Evolutionary conservation across 495 filamentous ascomycete species (phyloP), one percentile per base, ranked within the genome.

Genomic region (Podospora pseudoanserina): DNA sequence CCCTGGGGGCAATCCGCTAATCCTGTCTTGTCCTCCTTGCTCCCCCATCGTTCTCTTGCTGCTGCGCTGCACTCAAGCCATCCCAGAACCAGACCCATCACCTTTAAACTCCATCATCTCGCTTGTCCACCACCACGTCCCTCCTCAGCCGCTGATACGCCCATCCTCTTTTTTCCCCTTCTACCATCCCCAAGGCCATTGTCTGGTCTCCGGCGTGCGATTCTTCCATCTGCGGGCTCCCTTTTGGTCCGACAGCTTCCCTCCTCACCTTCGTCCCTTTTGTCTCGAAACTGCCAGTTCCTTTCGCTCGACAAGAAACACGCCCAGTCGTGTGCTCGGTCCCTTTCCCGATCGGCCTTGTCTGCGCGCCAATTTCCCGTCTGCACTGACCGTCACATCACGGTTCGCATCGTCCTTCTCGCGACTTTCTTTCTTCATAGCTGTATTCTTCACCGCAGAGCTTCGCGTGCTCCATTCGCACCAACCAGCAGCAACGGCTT

Each of bases 41-140:
- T 65, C 75, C 74, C 70, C 72, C 71, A 68, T 75, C 73, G 68
- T 65, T 64, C 67, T 71, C 71, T 77, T 77, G 70, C 71, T 49
- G 39, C 13, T 49, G 69, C 69, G 67, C 71, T 32, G 27, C 61
- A 32, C 63, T 68, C 67, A 73, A 73, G 73, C 74, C 70, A 77
- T 77, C 75, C 76, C 74, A 78, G 77, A 76, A 77, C 66, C 67
- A 70, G 72, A 70, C 76, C 76, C 75, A 79, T 75, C 74, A 78
- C 78, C 73, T 75, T 74, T 76, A 69, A 71, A 76, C 78, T 75
- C 75, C 79, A 82, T 81, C 79, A 81, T 83, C 73, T 83, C 80
- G 80, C 80, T 83, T 82, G 76, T 76, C 74, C 77, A 76, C 73
- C 75, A 5, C 30, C 30, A 32, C 23, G 71, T 77, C 73, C 72